Evolutionary conservation across 1,139 yeast species (phyloP), one percentile per base, ranked within the genome.

Genomic region (Diutina rugosa): DNA sequence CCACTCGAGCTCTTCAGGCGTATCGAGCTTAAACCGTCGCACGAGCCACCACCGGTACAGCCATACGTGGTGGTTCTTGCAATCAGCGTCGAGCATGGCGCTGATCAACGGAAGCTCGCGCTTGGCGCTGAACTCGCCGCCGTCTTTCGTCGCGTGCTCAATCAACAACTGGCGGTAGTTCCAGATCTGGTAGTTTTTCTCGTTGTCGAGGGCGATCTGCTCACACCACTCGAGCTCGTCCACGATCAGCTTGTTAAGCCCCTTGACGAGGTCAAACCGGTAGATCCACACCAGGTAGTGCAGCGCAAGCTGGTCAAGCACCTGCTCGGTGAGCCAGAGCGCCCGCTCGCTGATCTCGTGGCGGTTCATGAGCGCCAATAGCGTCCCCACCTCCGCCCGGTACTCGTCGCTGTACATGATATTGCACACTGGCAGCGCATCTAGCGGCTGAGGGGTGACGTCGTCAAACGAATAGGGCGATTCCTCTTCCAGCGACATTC

Each of bases 21-120:
- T 72, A 35, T 68, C 81, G 55, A 81, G 72, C 1, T 72, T 67
- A 62, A 84, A 84, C 61, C 72, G 73, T 45, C 75, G 74, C 21
- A 87, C 84, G 26, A 86, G 70, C 97, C 97, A 90, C 63, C 86
- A 85, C 57, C 91, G 71, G 64, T 90, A 90, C 1, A 96, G 81
- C 99, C 99, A 93, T 6, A 91, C 97, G 65, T 93, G 99, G 67
- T 93, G 95, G 71, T 93, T 93, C 67, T 93, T 93, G 14, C 85
- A 69, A 65, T 93, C 99, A 54, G 83, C 85, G 28, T 79, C 81
- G 10, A 93, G 70, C 85, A 91, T 86, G 52, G 80, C 70, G 54
- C 77, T 77, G 55, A 87, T 71, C 18, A 89, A 72, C 3, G 87
- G 85, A 58, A 75, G 76, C 64, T 90, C 97, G 41, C 82, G 69